Conservation (phyloP, 139 green algal genomes). For the Chlamydomonas eustigma region DNA sequence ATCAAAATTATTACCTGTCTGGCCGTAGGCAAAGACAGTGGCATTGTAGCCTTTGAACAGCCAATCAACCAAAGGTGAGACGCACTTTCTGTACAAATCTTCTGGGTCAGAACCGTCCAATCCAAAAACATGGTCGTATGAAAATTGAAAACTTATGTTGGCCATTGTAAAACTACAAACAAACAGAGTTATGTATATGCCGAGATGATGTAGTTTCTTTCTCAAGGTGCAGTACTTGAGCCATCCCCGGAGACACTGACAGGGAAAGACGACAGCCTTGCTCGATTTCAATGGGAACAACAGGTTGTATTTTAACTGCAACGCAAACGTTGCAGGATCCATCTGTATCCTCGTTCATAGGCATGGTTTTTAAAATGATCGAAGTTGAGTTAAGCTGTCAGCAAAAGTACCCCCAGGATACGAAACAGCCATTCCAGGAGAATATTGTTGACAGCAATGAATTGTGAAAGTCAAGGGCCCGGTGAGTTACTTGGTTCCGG, state of each 20-base stretch:
- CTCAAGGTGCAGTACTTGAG: background rate
- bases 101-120: conserved; percentile 29
- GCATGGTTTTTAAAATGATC: too few species aligned
- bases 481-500: too few species aligned
- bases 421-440: too few species aligned
- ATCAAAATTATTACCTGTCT: conserved; percentile 26
- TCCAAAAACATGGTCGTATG: conserved; percentile 83
- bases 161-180: conserved; percentile 7
- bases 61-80: conserved; percentile 76
- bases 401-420: too few species aligned
- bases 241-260: conserved; percentile 48
- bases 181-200: too few species aligned
- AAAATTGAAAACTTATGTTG: conserved; percentile 41
- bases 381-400: too few species aligned
- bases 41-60: conserved; percentile 91
- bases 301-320: conserved; percentile 79
- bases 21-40: conserved; percentile 71
- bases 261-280: conserved; percentile 68
- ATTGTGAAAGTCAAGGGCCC: too few species aligned
- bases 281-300: conserved; percentile 68
- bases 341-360: background rate
- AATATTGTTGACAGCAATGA: too few species aligned
- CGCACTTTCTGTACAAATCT: conserved; percentile 65
- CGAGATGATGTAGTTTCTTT: background rate
- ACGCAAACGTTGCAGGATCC: conserved; percentile 50